Conservation (phyloP, 805 yeast genomes). For the Wickerhamiella occidentalis region DNA sequence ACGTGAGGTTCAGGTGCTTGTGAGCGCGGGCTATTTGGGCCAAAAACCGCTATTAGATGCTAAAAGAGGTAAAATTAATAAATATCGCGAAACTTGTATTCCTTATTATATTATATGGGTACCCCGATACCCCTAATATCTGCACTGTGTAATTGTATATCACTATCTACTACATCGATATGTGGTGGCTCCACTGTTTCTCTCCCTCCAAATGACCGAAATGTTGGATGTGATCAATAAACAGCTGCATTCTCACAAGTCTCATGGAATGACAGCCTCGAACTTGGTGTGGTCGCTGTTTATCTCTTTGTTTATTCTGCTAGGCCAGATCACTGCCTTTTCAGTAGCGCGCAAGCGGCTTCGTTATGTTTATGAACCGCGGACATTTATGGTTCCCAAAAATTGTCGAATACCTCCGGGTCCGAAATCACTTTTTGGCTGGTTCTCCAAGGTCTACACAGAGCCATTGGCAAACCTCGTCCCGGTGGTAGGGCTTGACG, state of each 20-base stretch:
- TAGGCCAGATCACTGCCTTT: slow-evolving; percentile 36
- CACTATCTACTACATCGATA: too few relatives aligned
- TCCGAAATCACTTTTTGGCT: slow-evolving; percentile 36
- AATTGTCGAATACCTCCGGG: slow-evolving; percentile 27
- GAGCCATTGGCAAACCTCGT: slow-evolving; percentile 35
- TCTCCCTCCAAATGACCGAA: slow-evolving; percentile 13
- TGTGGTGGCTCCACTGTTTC: background rate
- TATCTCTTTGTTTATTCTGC: slow-evolving; percentile 34
- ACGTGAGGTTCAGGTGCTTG: slow-evolving; percentile 3
- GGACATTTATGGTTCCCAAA: slow-evolving; percentile 36
- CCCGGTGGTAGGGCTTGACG: slow-evolving; percentile 49
- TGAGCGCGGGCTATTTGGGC: background rate
- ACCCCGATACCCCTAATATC: too few relatives aligned
- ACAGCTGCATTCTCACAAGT: slow-evolving; percentile 12
- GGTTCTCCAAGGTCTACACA: slow-evolving; percentile 39
- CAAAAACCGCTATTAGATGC: background rate
- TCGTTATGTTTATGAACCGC: slow-evolving; percentile 42
- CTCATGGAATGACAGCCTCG: slow-evolving; percentile 17
- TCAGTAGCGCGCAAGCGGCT: slow-evolving; percentile 29
- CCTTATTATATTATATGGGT: too few relatives aligned
- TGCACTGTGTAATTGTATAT: too few relatives aligned
- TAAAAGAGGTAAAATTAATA: too few relatives aligned
- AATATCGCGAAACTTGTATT: too few relatives aligned
- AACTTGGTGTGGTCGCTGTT: slow-evolving; percentile 33
- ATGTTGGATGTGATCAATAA: slow-evolving; percentile 16